Evolutionary conservation across 1,284 basidiomycete genomes (phyloP), one percentile per base, ranked within the genome.

Genomic region (Athelia psychrophila): DNA sequence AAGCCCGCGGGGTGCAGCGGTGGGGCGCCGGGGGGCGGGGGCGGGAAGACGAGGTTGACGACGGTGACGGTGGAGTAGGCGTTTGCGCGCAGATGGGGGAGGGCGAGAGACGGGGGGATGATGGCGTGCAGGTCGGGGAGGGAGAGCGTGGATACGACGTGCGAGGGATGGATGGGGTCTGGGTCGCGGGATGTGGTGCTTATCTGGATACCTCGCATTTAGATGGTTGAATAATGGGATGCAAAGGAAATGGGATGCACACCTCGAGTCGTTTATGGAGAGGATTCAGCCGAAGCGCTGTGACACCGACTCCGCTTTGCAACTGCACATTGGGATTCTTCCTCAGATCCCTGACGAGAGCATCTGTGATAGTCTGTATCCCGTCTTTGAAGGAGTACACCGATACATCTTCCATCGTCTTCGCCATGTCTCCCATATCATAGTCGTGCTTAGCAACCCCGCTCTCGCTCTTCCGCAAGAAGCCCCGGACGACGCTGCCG

Each of bases 301-400:
- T 62, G 9, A 81, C 72, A 2, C 54, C 63, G 9, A 80, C 73
- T 2, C 73, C 76, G 9, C 68, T 67, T 23, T 79, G 59, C 23
- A 96, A 63, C 10, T 75, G 71, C 3, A 95, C 87, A 47, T 90
- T 88, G 10, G 71, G 64, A 9, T 66, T 66, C 1, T 62, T 60
- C 1, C 70, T 59, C 3, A 95, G 68, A 24, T 74, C 63, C 18
- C 64, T 49, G 47, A 77, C 74, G 51, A 98, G 65, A 0, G 81
- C 78, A 10, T 74, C 62, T 0, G 85, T 80, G 40, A 99, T 71
- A 1, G 80, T 83, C 56, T 83, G 76, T 60, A 98, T 76, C 0
- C 96, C 96, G 22, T 90, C 83, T 36, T 69, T 73, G 64, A 96
- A 89, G 8, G 91, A 91, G 69, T 85, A 94, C 2, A 95, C 85